Percentiles rank a stretch among this genome's conserved stretches.
phyloP scores from a whole-genome alignment of 2,329 filamentous ascomycete species.

The Ophiostoma ips region DNA sequence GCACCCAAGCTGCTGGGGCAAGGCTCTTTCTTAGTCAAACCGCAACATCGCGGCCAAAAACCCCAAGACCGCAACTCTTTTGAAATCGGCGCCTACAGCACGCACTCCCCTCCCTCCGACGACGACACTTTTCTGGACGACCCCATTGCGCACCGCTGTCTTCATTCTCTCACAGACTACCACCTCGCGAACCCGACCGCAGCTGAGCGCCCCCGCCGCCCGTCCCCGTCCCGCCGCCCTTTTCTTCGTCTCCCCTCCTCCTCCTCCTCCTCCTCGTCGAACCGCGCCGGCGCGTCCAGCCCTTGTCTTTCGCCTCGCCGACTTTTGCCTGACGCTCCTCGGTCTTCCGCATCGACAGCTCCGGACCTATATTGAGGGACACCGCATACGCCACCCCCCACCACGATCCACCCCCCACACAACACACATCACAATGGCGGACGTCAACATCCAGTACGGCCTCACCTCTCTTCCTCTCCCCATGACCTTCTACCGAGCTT shows the following conservation, averaged over 20 bases:
- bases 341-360: background rate
- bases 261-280: background rate
- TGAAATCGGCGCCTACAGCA: background rate
- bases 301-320: background rate
- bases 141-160: no score
- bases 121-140: constrained; percentile 1
- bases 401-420: no score
- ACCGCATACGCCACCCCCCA: no score
- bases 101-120: background rate
- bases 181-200: no score
- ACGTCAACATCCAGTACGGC: constrained; percentile 13
- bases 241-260: background rate
- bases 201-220: background rate
- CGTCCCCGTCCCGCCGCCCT: background rate
- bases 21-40: constrained; percentile 1
- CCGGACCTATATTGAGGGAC: no score
- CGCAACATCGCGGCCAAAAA: background rate
- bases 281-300: background rate
- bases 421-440: constrained; percentile 12
- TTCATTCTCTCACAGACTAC: background rate
- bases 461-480: background rate
- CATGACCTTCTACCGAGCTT: background rate
- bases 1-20: background rate
- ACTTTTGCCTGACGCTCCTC: background rate
- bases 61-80: background rate